phyloP scores from a whole-genome alignment of 768 basidiomycete species.

The Cyclocybe cylindracea region DNA sequence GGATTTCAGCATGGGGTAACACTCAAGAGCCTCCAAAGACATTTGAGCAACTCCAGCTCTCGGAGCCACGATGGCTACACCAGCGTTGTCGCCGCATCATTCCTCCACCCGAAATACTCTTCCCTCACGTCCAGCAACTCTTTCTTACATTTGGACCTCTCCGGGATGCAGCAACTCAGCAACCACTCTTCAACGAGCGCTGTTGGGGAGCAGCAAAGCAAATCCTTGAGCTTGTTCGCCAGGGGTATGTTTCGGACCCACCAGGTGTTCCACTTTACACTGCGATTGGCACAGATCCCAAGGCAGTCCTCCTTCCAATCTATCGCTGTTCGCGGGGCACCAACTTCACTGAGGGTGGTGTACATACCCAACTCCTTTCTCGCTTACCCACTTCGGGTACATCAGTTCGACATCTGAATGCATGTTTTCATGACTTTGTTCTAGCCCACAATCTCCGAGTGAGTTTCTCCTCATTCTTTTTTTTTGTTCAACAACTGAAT shows the following conservation, averaged over 20 bases:
- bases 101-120: slow-evolving; percentile 30
- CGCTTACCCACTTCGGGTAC: slow-evolving; percentile 20
- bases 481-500: background rate
- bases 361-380: slow-evolving; percentile 27
- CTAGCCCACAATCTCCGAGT: slow-evolving; percentile 26
- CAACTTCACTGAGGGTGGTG: slow-evolving; percentile 33
- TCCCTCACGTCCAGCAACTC: slow-evolving; percentile 21
- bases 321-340: slow-evolving; percentile 30
- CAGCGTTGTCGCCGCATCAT: slow-evolving; percentile 24
- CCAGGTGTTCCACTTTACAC: slow-evolving; percentile 27
- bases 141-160: slow-evolving; percentile 32
- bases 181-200: slow-evolving; percentile 29
- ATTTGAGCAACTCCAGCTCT: slow-evolving; percentile 7
- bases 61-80: slow-evolving; percentile 24
- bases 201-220: slow-evolving; percentile 28
- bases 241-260: slow-evolving; percentile 31
- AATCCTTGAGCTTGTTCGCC: slow-evolving; percentile 24
- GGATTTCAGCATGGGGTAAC: slow-evolving; percentile 19
- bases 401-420: slow-evolving; percentile 20
- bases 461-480: slow-evolving; percentile 14
- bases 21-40: slow-evolving; percentile 2
- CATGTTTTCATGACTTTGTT: slow-evolving; percentile 21
- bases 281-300: slow-evolving; percentile 15
- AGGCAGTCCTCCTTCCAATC: slow-evolving; percentile 18
- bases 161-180: slow-evolving; percentile 25